phyloP scores from a whole-genome alignment of 1,284 basidiomycete species.

The Irpex sp. region DNA sequence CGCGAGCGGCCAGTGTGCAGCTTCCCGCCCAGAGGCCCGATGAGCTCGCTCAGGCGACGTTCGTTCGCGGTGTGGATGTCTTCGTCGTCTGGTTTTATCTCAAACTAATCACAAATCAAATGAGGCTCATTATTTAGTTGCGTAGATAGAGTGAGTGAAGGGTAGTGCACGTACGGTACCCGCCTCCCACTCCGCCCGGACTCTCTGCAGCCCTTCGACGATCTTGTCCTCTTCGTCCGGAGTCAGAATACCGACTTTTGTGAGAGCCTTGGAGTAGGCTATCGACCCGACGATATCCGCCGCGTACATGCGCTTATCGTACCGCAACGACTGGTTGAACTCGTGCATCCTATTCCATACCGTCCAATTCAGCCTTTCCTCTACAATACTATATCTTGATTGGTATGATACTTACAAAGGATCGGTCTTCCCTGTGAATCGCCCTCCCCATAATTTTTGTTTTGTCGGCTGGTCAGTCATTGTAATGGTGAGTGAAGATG shows the following conservation, averaged over 20 bases:
- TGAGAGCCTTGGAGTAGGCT: conserved; percentile 89
- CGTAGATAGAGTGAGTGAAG: conserved; percentile 18
- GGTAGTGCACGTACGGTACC: conserved; percentile 45
- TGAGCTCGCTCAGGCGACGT: conserved; percentile 88
- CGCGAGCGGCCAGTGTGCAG: conserved; percentile 94
- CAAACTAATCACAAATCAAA: conserved; percentile 49
- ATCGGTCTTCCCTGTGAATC: conserved; percentile 87
- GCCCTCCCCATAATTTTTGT: conserved; percentile 85
- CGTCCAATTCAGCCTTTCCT: neutral
- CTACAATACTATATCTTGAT: neutral
- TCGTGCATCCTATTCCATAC: conserved; percentile 77
- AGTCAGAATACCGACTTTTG: conserved; percentile 78
- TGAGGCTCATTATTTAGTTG: neutral
- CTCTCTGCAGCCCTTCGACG: conserved; percentile 71
- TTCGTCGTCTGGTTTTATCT: conserved; percentile 81
- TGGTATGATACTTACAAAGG: conserved; percentile 58
- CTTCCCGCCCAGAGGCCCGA: conserved; percentile 89
- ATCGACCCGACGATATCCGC: conserved; percentile 94
- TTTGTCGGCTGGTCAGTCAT: conserved; percentile 66
- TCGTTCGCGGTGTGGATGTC: conserved; percentile 99
- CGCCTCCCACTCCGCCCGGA: conserved; percentile 83
- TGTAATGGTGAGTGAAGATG: neutral
- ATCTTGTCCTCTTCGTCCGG: conserved; percentile 75
- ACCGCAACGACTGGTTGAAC: conserved; percentile 93
- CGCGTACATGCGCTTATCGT: conserved; percentile 91